Evolutionary conservation across 1,284 basidiomycete genomes (phyloP), one percentile per base, ranked within the genome.

Genomic region (Cryptococcus jaspeensis): DNA sequence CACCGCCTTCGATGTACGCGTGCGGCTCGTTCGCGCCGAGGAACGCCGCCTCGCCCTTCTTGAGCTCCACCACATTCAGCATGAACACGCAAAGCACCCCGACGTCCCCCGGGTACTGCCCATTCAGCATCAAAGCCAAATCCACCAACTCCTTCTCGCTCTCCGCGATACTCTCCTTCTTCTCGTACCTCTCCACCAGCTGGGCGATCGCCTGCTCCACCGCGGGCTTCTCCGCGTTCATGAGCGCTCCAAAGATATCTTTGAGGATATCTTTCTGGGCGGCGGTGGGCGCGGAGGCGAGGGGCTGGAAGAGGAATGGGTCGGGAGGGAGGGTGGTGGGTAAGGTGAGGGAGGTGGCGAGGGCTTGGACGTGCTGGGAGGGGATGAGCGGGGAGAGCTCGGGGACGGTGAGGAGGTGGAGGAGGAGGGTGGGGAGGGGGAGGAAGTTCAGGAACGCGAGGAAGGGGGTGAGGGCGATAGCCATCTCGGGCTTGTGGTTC

Each of bases 21-120:
- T 99, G 95, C 1, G 96, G 95, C 77, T 97, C 92, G 64, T 96
- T 90, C 1, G 95, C 95, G 41, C 91, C 88, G 12, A 99, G 82
- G 80, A 96, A 99, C 55, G 96, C 90, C 0, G 94, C 92, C 70
- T 98, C 84, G 1, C 95, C 95, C 0, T 87, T 84, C 55, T 86
- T 71, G 64, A 98, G 80, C 54, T 83, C 81, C 47, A 97, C 84
- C 52, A 92, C 85, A 78, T 99, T 99, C 56, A 99, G 82, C 65
- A 99, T 61, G 75, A 92, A 98, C 2, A 87, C 85, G 74, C 96
- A 99, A 70, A 98, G 90, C 36, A 92, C 82, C 13, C 96, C 96
- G n/a, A 99, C 84, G 70, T 99, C 96, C 20, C 84, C 85, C 0
- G 92, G 92, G 76, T 91, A 99, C 74, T 98, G 92, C 41, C 79